Evolutionary conservation across 352 stramenopile genomes (phyloP).

Genomic region (Hyaloperonospora arabidopsidis): DNA sequence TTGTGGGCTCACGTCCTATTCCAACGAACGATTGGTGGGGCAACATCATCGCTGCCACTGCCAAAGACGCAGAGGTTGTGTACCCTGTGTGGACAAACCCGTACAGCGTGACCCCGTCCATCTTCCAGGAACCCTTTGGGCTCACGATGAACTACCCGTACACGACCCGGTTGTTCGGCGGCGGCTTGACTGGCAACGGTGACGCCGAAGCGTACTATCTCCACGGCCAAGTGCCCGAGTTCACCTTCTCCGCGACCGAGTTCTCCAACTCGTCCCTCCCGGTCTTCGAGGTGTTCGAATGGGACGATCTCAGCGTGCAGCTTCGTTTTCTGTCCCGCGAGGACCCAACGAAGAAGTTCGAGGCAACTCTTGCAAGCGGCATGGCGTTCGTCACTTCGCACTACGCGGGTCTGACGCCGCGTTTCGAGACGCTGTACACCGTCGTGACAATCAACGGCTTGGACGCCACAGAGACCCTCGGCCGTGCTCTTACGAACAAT

Average conservation of each 20-base stretch:
- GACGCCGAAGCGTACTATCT: constrained; percentile 47
- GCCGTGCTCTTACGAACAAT: constrained; percentile 26
- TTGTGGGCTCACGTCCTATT: constrained; percentile 39
- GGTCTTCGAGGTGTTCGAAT: constrained; percentile 36
- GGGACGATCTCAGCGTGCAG: constrained; percentile 47
- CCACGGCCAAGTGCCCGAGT: constrained; percentile 36
- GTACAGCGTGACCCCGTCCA: constrained; percentile 41
- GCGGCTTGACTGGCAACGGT: constrained; percentile 39
- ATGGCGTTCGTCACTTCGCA: constrained; percentile 59
- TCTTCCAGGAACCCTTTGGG: constrained; percentile 33
- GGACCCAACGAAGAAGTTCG: constrained; percentile 31
- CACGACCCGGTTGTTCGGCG: constrained; percentile 38
- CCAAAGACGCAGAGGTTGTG: constrained; percentile 29
- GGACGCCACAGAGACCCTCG: constrained; percentile 19
- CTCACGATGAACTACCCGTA: constrained; percentile 54
- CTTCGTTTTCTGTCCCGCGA: constrained; percentile 31
- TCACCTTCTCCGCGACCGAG: constrained; percentile 45
- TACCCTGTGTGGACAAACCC: constrained; percentile 61
- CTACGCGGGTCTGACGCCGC: constrained; percentile 39
- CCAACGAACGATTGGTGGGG: constrained; percentile 74
- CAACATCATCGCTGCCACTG: constrained; percentile 47
- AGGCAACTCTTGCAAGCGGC: constrained; percentile 45
- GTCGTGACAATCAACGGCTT: constrained; percentile 50
- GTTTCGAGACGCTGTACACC: constrained; percentile 33
- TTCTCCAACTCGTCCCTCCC: constrained; percentile 31